Base-by-base conservation (phyloP, 2,329 filamentous ascomycete species). In the Xenosphaeropsis pyriputrescens region DNA sequence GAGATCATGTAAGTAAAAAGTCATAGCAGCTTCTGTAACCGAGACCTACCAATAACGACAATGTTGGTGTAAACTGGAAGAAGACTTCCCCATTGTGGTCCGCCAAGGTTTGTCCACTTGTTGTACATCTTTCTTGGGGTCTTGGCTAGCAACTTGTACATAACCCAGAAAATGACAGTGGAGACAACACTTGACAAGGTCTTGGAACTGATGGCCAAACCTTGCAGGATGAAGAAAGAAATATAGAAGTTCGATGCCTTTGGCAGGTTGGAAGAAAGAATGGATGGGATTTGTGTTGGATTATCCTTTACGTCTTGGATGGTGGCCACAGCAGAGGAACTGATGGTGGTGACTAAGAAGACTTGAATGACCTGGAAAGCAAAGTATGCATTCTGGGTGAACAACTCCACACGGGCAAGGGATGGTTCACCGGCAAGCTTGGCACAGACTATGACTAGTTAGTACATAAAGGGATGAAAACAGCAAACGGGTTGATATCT, bases 181-280 rank as follows among this genome's bases (percentile, higher is more conserved):
- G 85, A 85, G 15, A 60, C 64, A 34, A 82, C 69, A 48, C 93
- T 85, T 2, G 93, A 66, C 5, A 96, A 59, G 1, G 82, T 72
- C 34, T 78, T 72, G 0, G 84, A 71, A 3, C 85, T 81, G 43
- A 89, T 76, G 1, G 79, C 79, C 41, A 96, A 59, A 26, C 89
- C 93, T 58, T 96, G 91, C 2, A 98, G 73, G 22, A 96, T 75
- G 47, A 98, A 93, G 61, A 96, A 98, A 0, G 81, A 85, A 15
- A 96, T 79, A 58, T 95, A 98, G 54, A 96, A 93, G 60, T 93
- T 96, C 43, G 86, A 88, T 0, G 85, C 78, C 39, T 73, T 78
- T 14, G 91, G 91, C 5, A 98, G 66, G 41, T 83, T 80, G 13
- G 66, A 52, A 1, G 86, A 79, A 4, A 94, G 67, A 30, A 93